Base-by-base conservation (phyloP, 1,284 basidiomycete species). In the Pseudomicrostroma phylloplanum region DNA sequence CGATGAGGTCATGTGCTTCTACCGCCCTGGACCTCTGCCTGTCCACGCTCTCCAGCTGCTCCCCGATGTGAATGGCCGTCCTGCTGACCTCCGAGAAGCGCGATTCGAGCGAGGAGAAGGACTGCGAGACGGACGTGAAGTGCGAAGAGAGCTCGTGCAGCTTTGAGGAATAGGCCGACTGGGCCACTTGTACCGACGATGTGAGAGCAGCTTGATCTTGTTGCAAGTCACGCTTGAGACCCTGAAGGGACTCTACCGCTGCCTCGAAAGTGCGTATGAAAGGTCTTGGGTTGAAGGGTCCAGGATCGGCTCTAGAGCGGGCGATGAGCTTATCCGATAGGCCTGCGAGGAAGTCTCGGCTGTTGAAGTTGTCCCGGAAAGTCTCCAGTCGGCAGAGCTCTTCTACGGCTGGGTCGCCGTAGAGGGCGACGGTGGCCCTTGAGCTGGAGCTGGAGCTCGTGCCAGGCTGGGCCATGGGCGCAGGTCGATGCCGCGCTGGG, bases 81-180 rank as follows among this genome's bases (percentile, higher is more conserved):
- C 91, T 86, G 21, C 93, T 92, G 23, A 99, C 94, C 74, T 94
- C 90, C 59, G 88, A 92, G 83, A 98, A 93, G 51, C 77, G 70
- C 26, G 67, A 67, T 53, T 78, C 76, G 21, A 78, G 68, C 42
- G 66, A 63, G 55, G 55, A 63, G 56, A 78, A 78, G 0, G 72
- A 72, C 43, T 72, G 67, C 41, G 70, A 70, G 23, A 74, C 76
- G 19, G 70, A 67, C 3, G 94, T 91, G 75, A 98, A 98, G 1
- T 91, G 91, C 57, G 87, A 87, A 77, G 92, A 91, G 26, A 98
- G 83, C 67, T 97, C 92, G 19, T 85, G 83, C 84, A 98, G 89
- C 80, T 92, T 91, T 81, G 89, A 90, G 1, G 91, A 89, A 77
- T 98, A 98, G 70, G 96, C 92, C 62, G 91, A 82, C 80, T 98